These are phyloP conservation scores for Babesia bigemina DNA, from an alignment of 169 alveolate species.

Conservation along the genomic window DNA sequence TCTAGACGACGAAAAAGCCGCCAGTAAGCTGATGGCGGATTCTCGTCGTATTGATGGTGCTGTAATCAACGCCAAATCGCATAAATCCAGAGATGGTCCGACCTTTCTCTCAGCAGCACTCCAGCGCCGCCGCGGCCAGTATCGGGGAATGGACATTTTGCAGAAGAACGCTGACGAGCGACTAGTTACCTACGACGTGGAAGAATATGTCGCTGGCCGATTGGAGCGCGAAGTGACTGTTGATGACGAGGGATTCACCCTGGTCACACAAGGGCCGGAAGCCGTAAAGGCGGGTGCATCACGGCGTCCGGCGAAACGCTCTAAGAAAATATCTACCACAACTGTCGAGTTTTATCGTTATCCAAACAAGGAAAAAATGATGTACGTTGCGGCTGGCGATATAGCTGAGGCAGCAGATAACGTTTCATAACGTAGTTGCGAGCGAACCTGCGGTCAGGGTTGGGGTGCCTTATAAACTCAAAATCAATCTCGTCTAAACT, in stretches of 20 bases:
- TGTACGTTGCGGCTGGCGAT: not conserved
- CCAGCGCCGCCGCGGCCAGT: conserved; percentile 13
- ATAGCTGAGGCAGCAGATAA: not conserved
- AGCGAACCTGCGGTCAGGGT: too few relatives aligned
- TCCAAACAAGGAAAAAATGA: conserved; percentile 13
- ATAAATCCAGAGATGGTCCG: not conserved
- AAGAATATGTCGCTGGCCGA: conserved; percentile 31
- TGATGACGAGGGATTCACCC: conserved; percentile 65
- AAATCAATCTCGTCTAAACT: too few relatives aligned
- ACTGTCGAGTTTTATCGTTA: conserved; percentile 25
- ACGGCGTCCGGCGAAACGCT: not conserved
- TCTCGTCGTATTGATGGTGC: not conserved
- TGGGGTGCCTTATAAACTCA: too few relatives aligned
- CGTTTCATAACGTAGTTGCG: not conserved
- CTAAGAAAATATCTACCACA: not conserved
- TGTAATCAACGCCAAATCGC: conserved; percentile 10
- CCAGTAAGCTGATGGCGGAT: not conserved
- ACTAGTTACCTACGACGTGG: conserved; percentile 51
- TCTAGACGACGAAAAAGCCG: not conserved
- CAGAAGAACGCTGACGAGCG: conserved; percentile 65
- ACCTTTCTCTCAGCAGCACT: conserved; percentile 12
- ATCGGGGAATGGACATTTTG: conserved; percentile 43
- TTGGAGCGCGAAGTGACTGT: conserved; percentile 29
- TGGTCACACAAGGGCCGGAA: conserved; percentile 58
- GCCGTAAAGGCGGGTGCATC: conserved; percentile 14